Conservation (phyloP, 106 monocot species). For the Dendrobium officinale region DNA sequence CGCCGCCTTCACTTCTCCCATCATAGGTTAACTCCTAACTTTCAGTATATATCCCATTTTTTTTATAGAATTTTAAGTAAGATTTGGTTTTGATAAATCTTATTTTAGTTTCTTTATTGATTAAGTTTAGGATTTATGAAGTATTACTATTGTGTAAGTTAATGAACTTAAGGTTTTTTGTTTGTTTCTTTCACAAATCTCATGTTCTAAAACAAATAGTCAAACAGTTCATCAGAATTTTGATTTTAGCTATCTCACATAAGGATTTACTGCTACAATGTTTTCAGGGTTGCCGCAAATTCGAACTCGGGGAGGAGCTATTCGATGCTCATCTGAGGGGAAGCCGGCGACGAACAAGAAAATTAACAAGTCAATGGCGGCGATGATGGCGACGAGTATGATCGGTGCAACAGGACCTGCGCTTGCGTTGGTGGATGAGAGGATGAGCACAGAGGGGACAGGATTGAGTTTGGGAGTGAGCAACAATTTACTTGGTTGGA, state of each 20-base stretch:
- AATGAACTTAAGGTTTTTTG: too few species aligned
- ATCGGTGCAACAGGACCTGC: conserved; percentile 30
- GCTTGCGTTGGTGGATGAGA: conserved; percentile 60
- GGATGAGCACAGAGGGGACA: conserved; percentile 69
- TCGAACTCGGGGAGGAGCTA: conserved; percentile 12
- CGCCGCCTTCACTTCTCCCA: neutral
- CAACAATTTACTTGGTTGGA: conserved; percentile 65
- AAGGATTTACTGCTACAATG: neutral
- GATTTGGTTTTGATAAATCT: too few species aligned
- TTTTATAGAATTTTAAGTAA: too few species aligned
- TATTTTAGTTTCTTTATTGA: too few species aligned
- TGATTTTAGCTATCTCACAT: too few species aligned
- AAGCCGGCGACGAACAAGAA: neutral
- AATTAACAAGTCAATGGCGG: neutral
- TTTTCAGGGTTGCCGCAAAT: conserved; percentile 27
- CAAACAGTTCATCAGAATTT: too few species aligned
- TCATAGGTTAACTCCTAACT: neutral
- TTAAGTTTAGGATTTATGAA: too few species aligned
- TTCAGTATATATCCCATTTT: neutral
- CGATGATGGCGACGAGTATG: conserved; percentile 19
- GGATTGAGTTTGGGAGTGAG: conserved; percentile 59
- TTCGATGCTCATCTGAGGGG: conserved; percentile 20
- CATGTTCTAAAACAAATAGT: too few species aligned
- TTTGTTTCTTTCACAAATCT: too few species aligned
- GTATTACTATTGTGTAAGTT: too few species aligned